Conservation (phyloP, 1,284 basidiomycete genomes). For the Ceratobasidium sp. region DNA sequence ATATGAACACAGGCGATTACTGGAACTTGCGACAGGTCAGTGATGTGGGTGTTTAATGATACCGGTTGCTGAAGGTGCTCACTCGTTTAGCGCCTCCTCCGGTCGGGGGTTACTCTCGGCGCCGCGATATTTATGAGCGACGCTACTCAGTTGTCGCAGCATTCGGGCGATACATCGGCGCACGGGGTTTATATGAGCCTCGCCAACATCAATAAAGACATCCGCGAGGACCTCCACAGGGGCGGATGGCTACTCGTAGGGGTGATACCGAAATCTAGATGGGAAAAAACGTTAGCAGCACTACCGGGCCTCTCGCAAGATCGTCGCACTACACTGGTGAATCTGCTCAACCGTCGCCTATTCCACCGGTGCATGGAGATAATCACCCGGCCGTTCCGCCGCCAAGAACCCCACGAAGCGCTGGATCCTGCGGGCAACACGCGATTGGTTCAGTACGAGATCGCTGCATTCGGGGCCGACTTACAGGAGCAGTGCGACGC, state of each 20-base stretch:
- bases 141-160: neutral
- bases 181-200: slow-evolving; percentile 12
- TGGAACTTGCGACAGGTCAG: slow-evolving; percentile 23
- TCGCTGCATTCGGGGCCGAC: neutral
- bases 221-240: neutral
- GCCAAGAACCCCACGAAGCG: neutral
- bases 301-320: neutral
- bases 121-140: neutral
- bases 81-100: neutral
- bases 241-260: slow-evolving; percentile 5
- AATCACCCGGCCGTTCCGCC: neutral
- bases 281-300: neutral
- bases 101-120: neutral
- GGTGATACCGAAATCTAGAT: neutral
- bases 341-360: slow-evolving; percentile 12
- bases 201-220: slow-evolving; percentile 1
- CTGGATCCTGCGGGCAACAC: neutral
- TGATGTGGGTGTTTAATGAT: neutral
- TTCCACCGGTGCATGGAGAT: slow-evolving; percentile 24
- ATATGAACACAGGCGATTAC: neutral
- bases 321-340: neutral
- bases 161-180: slow-evolving; percentile 3
- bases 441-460: neutral
- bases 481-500: slow-evolving; percentile 3
- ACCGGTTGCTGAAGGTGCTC: neutral